Base-by-base conservation (phyloP, 1,139 yeast species). In the Protomyces gravidus region DNA sequence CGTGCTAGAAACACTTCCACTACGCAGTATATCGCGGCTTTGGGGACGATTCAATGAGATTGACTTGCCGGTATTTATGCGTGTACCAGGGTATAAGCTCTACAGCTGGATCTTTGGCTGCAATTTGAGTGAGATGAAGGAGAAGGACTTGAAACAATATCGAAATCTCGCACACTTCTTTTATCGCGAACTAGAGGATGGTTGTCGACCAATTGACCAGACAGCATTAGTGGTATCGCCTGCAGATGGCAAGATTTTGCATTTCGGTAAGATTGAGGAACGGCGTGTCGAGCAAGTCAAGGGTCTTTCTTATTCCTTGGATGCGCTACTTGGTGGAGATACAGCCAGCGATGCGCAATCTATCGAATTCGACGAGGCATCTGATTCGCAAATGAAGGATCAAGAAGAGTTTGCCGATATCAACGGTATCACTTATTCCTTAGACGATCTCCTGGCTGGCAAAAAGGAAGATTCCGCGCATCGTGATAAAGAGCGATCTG, bases 31-130 rank as follows among this genome's bases (percentile, higher is more conserved):
- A 53, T 89, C 97, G 0, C 80, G 98, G 63, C 74, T 90, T 55
- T 94, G 99, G 99, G 99, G 99, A 28, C 82, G 81, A 67, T 81
- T 92, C 63, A 92, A 94, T 71, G 84, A 85, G 61, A 79, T 90
- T 53, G 84, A 83, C 51, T 77, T 94, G 64, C 99, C 99, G 0
- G 80, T 84, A 17, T 89, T 96, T 95, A 71, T 92, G 66, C 80
- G 99, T 67, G 82, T 80, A 27, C 95, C 95, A 19, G 84, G 96
- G 3, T 94, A 80, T 73, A 80, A 78, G 68, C 76, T 90, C 60
- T 94, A 92, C 71, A 81, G 96, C 1, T 77, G 80, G 62, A 64
- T 87, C 25, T 94, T 94, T 72, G 96, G 96, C 2, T 98, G 86
- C 17, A 86, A 92, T 68, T 75, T 94, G 59, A 87, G 85, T 63